Conservation (phyloP, 2,329 filamentous ascomycete species). For the Diaporthe eres region DNA sequence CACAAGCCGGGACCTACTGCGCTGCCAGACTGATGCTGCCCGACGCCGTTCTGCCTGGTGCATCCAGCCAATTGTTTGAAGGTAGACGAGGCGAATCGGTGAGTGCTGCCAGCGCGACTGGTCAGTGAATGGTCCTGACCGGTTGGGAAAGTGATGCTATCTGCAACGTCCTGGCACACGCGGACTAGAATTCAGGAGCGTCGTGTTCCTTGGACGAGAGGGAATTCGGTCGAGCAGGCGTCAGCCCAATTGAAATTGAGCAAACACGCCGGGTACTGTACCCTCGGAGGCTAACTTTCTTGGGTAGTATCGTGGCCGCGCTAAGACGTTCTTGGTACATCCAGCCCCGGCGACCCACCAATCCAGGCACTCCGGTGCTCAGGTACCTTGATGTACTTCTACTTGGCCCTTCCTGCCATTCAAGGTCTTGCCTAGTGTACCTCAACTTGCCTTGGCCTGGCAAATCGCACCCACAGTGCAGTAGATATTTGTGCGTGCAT, state of each 20-base stretch:
- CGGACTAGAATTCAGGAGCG: constrained; percentile 17
- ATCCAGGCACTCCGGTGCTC: too few relatives aligned
- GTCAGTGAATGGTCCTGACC: constrained; percentile 1
- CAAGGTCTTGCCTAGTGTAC: background rate
- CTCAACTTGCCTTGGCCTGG: constrained; percentile 16
- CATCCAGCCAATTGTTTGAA: constrained; percentile 5
- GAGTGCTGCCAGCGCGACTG: constrained; percentile 4
- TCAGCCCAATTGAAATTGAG: constrained; percentile 5
- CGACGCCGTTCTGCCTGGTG: background rate
- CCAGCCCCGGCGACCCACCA: background rate
- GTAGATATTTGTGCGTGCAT: background rate
- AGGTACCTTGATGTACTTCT: constrained; percentile 11
- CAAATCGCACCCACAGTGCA: background rate
- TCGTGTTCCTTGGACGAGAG: constrained; percentile 9
- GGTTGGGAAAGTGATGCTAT: constrained; percentile 29
- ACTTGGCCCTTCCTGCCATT: constrained; percentile 5
- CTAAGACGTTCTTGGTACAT: background rate
- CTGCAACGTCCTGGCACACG: constrained; percentile 30
- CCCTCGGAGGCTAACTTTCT: background rate
- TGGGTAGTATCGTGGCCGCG: background rate
- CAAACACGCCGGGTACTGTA: background rate
- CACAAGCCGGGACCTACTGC: background rate
- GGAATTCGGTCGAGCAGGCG: background rate
- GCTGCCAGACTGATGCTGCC: constrained; percentile 13
- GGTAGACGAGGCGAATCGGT: background rate